Percentiles rank a stretch among this genome's conserved stretches.
phyloP scores from a whole-genome alignment of 2,329 filamentous ascomycete genomes.

The Parafenestella ontariensis region DNA sequence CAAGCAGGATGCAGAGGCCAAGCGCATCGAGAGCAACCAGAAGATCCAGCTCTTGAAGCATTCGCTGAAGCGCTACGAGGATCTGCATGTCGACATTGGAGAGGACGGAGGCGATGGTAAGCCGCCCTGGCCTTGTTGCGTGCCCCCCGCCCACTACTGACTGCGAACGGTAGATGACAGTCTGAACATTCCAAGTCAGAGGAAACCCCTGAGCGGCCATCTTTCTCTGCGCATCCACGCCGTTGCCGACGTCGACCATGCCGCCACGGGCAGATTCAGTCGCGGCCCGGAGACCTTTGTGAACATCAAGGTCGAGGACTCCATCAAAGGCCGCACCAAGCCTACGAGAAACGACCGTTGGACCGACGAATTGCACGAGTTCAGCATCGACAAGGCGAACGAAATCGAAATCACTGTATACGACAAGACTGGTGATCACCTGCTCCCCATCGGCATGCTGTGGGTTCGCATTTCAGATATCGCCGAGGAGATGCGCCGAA shows the following conservation, averaged over 20 bases:
- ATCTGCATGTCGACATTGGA: constrained; percentile 94
- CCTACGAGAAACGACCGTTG: constrained; percentile 86
- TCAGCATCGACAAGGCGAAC: constrained; percentile 97
- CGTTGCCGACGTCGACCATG: constrained; percentile 94
- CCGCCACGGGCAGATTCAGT: constrained; percentile 79
- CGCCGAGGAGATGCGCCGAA: constrained; percentile 94
- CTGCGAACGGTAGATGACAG: constrained; percentile 77
- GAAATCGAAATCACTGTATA: constrained; percentile 98
- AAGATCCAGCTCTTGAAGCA: constrained; percentile 97
- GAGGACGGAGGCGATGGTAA: constrained; percentile 80
- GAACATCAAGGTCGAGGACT: constrained; percentile 95
- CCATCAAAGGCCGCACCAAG: constrained; percentile 85
- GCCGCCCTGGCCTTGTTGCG: constrained; percentile 37
- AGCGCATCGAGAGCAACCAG: constrained; percentile 92
- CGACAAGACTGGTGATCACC: constrained; percentile 87
- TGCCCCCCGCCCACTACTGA: constrained; percentile 34
- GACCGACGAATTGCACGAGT: constrained; percentile 88
- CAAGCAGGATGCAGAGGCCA: constrained; percentile 86
- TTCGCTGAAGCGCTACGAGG: constrained; percentile 94
- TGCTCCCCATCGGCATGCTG: constrained; percentile 90
- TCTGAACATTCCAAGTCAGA: constrained; percentile 90
- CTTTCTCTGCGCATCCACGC: constrained; percentile 85
- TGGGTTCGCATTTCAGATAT: constrained; percentile 98
- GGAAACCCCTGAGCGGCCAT: constrained; percentile 93
- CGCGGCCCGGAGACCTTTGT: constrained; percentile 94